Evolutionary conservation across 2,329 filamentous ascomycete genomes (phyloP), one percentile per base, ranked within the genome.

Genomic region (Metarhizium sp.): DNA sequence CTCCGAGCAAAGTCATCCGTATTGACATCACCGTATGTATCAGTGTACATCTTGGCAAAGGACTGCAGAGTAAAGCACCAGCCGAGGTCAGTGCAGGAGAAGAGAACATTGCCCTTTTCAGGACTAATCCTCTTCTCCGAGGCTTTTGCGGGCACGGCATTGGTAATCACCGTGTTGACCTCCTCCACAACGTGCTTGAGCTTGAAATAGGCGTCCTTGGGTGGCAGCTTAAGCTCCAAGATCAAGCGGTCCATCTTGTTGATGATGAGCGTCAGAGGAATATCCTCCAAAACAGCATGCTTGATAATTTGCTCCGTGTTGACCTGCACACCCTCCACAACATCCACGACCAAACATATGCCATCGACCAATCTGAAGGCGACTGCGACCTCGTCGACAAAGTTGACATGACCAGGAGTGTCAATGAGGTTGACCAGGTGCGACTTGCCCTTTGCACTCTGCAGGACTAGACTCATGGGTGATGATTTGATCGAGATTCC

Each of bases 201-300:
- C 78, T 99, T 99, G 79, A 96, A 97, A 74, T 99, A 99, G 13
- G 94, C 94, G 68, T 99, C 94, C 61, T 86, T 90, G 2, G 94
- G 94, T 2, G 94, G 94, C 14, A 99, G 79, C 70, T 95, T 95
- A 52, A 99, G 78, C 73, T 99, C 94, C 49, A 99, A 73, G 59
- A 99, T 96, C 58, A 99, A 75, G 29, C 94, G 85, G 65, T 99
- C 94, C 84, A 99, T 87, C 75, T 99, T 99, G 79, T 97, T 99
- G 73, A 99, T 81, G 55, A 99, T 84, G 58, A 99, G 76, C 0
- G 90, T 94, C 62, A 99, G 74, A 1, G 94, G 92, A 4, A 97
- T 78, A 63, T 91, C 89, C 68, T 96, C 90, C 32, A 96, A 78
- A 3, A 96, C 87, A 2, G 92, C 92, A 70, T 99, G 90, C 73